A percentile compares a stretch with the other conserved stretches of the same genome.
These are phyloP conservation scores for Exophiala dermatitidis DNA, from an alignment of 2,329 filamentous ascomycete species.

Conservation along the genomic window DNA sequence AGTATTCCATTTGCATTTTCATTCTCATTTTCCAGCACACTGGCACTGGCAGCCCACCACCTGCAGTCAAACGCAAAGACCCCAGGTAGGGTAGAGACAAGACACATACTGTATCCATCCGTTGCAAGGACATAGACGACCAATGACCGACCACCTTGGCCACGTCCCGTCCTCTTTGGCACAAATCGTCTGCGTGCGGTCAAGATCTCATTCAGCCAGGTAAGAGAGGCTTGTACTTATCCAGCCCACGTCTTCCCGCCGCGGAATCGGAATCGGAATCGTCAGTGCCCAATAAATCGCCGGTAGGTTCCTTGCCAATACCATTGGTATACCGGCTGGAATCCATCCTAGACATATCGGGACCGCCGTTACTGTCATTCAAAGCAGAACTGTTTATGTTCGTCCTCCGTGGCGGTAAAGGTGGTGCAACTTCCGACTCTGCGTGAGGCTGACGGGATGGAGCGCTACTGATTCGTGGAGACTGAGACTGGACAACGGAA, in stretches of 20 bases:
- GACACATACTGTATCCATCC: no score
- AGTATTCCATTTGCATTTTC: no score
- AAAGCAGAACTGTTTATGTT: neutral
- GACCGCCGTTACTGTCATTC: neutral
- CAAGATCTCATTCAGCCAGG: constrained; percentile 8
- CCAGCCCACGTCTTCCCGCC: constrained; percentile 4
- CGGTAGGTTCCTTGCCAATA: neutral
- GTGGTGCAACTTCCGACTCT: constrained; percentile 7
- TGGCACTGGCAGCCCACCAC: no score
- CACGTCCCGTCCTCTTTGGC: neutral
- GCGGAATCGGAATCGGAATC: constrained; percentile 10
- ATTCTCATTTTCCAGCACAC: no score
- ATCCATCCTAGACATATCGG: neutral
- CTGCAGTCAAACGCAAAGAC: no score
- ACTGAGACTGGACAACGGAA: neutral
- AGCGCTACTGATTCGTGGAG: neutral
- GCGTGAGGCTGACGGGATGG: neutral
- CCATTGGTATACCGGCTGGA: neutral
- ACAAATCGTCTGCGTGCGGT: neutral
- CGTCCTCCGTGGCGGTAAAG: constrained; percentile 15
- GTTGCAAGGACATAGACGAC: no score
- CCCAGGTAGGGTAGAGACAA: no score
- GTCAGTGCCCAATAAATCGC: constrained; percentile 7
- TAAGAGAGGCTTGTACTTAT: constrained; percentile 20
- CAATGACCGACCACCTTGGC: neutral